These are phyloP conservation scores for Phanerochaete carnosa DNA, from an alignment of 768 basidiomycete genomes.

Conservation along the genomic window DNA sequence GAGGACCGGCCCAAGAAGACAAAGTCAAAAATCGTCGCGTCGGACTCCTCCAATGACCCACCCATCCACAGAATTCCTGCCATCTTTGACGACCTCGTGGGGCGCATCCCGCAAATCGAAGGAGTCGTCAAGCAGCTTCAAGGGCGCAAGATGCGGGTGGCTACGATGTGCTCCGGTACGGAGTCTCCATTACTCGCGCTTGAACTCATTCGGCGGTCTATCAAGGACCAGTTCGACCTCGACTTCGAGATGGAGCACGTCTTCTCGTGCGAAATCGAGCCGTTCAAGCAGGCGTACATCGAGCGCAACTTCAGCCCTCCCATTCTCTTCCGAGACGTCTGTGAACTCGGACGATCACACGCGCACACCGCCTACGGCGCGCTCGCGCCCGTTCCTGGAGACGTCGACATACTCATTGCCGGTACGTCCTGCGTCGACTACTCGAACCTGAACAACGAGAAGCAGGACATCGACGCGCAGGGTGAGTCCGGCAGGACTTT, in stretches of 20 bases:
- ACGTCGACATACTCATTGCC: conserved; percentile 87
- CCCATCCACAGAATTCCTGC: conserved; percentile 70
- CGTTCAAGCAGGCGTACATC: conserved; percentile 97
- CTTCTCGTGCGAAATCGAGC: conserved; percentile 96
- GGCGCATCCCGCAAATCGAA: conserved; percentile 61
- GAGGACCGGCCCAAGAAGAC: conserved; percentile 13
- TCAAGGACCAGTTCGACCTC: conserved; percentile 63
- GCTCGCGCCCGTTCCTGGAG: conserved; percentile 78
- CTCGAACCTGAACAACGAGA: conserved; percentile 91
- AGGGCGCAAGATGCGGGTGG: conserved; percentile 86
- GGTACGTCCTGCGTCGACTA: conserved; percentile 98
- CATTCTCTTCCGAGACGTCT: conserved; percentile 89
- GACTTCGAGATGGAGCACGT: conserved; percentile 82
- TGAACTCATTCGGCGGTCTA: conserved; percentile 74
- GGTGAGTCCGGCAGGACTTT: conserved; percentile 95
- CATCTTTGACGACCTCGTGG: conserved; percentile 76
- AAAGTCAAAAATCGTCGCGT: conserved; percentile 38
- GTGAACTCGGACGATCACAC: conserved; percentile 74
- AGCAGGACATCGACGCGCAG: conserved; percentile 83
- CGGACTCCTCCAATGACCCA: conserved; percentile 66
- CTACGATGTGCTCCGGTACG: conserved; percentile 97
- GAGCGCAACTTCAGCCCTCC: conserved; percentile 95
- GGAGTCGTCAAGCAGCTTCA: conserved; percentile 60
- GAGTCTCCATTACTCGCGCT: conserved; percentile 92
- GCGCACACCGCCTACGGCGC: conserved; percentile 94